These are phyloP conservation scores for Helianthus tuberosus DNA, from an alignment of 129 eudicot genomes.

Conservation along the genomic window DNA sequence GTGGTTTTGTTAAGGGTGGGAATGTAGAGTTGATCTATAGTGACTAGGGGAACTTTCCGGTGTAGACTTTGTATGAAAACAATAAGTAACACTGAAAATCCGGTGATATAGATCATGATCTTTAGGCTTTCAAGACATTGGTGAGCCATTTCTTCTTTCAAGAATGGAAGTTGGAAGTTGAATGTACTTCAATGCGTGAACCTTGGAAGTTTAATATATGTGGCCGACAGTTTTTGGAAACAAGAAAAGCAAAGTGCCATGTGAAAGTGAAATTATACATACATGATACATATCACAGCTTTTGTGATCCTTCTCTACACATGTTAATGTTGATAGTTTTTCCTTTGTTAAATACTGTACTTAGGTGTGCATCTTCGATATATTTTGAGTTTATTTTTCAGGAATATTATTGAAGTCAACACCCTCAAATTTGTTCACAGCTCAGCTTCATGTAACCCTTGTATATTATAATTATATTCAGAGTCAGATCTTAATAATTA, in stretches of 20 bases:
- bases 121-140: conserved; percentile 35
- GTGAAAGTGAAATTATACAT: conserved; percentile 11
- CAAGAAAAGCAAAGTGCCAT: conserved; percentile 36
- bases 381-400: background rate
- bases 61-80: conserved; percentile 41
- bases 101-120: conserved; percentile 34
- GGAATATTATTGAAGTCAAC: background rate
- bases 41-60: conserved; percentile 31
- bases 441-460: background rate
- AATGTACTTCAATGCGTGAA: background rate
- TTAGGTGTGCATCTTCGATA: too few species aligned
- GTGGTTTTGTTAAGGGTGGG: conserved; percentile 26
- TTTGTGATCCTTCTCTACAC: background rate
- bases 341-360: background rate
- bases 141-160: conserved; percentile 19
- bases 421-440: background rate
- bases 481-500: background rate
- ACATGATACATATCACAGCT: background rate
- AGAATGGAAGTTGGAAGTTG: conserved; percentile 7
- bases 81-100: conserved; percentile 28
- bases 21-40: conserved; percentile 24
- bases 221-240: background rate
- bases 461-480: background rate
- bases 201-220: conserved; percentile 19
- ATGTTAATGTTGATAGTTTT: background rate